Evolutionary conservation across 495 filamentous ascomycete species (phyloP).

Genomic region (Penicilliopsis zonata): DNA sequence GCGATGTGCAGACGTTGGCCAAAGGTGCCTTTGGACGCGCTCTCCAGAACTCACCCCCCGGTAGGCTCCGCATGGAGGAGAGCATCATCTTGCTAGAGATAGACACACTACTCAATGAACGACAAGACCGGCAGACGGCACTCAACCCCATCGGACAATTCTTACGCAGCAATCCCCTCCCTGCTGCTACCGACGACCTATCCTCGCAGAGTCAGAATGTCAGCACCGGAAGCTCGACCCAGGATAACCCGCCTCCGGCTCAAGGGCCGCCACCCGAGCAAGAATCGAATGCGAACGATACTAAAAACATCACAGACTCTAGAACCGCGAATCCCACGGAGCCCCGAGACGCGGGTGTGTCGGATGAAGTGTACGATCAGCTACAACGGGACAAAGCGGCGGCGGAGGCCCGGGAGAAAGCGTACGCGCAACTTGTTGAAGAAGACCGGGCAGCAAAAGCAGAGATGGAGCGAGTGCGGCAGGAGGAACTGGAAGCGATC

Average conservation of each 20-base stretch:
- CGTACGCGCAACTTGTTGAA: conserved; percentile 1
- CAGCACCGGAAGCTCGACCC: neutral
- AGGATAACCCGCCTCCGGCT: neutral
- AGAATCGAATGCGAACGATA: no score
- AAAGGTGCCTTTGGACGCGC: conserved; percentile 38
- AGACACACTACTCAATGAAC: conserved; percentile 33
- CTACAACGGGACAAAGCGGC: conserved; percentile 35
- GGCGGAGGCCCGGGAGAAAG: conserved; percentile 8
- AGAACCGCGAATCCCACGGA: neutral
- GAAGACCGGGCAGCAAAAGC: conserved; percentile 11
- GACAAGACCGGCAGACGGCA: conserved; percentile 11
- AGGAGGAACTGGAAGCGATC: conserved; percentile 7
- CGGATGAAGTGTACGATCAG: conserved; percentile 44
- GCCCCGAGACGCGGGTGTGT: conserved; percentile 41
- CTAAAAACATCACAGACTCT: neutral
- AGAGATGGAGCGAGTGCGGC: conserved; percentile 7
- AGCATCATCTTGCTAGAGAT: conserved; percentile 23
- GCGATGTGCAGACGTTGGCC: conserved; percentile 48
- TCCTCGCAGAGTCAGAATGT: neutral
- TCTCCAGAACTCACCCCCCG: conserved; percentile 12
- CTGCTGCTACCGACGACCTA: conserved; percentile 1
- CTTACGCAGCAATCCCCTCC: neutral
- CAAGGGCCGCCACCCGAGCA: neutral
- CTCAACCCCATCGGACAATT: neutral
- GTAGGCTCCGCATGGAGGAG: conserved; percentile 16